A percentile compares a stretch with the other conserved stretches of the same genome.
phyloP scores from a whole-genome alignment of 345 rosid genomes.

The Viola odorata region DNA sequence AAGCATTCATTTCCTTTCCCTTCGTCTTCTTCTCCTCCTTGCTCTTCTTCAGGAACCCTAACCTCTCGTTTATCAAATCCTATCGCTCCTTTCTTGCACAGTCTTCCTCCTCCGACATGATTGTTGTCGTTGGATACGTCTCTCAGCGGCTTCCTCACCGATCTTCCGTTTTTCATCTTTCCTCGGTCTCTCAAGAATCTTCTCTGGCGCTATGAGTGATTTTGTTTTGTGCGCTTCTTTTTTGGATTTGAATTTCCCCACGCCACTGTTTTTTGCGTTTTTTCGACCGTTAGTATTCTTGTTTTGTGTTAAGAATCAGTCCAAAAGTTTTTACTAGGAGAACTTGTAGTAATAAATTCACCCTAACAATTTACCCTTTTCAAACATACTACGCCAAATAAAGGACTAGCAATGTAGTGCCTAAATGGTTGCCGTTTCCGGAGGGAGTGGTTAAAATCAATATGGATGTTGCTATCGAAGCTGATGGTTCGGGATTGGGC shows the following conservation, averaged over 20 bases:
- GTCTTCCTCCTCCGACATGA: not conserved
- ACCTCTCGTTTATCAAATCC: not conserved
- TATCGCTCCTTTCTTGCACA: not conserved
- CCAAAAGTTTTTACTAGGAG: no score
- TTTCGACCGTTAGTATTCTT: no score
- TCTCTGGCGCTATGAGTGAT: not conserved
- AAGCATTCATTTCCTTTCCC: constrained; percentile 24
- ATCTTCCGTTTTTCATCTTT: not conserved
- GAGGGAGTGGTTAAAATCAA: no score
- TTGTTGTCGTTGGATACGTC: not conserved
- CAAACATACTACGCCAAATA: no score
- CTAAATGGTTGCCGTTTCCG: no score
- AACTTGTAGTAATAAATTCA: no score
- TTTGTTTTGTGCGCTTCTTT: not conserved
- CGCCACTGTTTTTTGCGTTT: not conserved
- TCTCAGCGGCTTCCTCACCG: not conserved
- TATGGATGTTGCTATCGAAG: not conserved
- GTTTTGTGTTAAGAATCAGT: no score
- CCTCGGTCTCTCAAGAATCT: not conserved
- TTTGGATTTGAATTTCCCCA: not conserved
- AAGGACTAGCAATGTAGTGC: no score
- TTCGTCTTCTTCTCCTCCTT: not conserved
- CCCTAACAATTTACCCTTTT: no score
- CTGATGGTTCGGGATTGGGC: not conserved
- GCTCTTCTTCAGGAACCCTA: not conserved